phyloP scores from a whole-genome alignment of 1,139 yeast genomes.

The Hansenula lynferdii region DNA sequence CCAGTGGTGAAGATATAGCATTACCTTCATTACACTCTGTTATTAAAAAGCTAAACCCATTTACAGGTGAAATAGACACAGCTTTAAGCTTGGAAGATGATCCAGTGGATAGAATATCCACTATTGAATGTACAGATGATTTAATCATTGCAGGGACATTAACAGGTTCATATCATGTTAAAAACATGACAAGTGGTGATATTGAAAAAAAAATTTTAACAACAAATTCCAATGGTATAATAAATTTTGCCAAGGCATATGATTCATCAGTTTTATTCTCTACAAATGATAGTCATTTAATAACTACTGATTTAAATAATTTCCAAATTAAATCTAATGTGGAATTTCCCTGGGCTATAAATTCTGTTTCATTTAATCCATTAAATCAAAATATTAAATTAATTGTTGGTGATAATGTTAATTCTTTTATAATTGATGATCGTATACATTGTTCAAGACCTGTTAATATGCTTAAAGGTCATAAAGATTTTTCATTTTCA shows the following conservation, averaged over 20 bases:
- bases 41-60: conserved; percentile 26
- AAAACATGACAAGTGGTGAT: conserved; percentile 27
- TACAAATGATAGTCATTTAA: conserved; percentile 43
- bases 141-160: conserved; percentile 50
- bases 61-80: conserved; percentile 31
- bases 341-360: conserved; percentile 44
- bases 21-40: conserved; percentile 4
- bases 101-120: conserved; percentile 37
- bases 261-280: conserved; percentile 33
- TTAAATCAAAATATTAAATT: conserved; percentile 33
- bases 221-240: conserved; percentile 43
- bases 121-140: conserved; percentile 40
- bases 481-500: conserved; percentile 52
- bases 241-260: conserved; percentile 44
- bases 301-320: conserved; percentile 35
- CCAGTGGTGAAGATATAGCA: conserved; percentile 25
- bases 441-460: conserved; percentile 23
- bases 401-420: conserved; percentile 47
- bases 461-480: conserved; percentile 34
- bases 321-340: conserved; percentile 14
- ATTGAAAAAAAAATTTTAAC: conserved; percentile 39
- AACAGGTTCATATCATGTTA: conserved; percentile 45
- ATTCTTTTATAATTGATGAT: conserved; percentile 41
- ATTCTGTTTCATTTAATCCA: conserved; percentile 42
- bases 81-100: conserved; percentile 34